A percentile compares a stretch with the other conserved stretches of the same genome.
phyloP scores from a whole-genome alignment of 768 basidiomycete species.

The Suillus occidentalis region DNA sequence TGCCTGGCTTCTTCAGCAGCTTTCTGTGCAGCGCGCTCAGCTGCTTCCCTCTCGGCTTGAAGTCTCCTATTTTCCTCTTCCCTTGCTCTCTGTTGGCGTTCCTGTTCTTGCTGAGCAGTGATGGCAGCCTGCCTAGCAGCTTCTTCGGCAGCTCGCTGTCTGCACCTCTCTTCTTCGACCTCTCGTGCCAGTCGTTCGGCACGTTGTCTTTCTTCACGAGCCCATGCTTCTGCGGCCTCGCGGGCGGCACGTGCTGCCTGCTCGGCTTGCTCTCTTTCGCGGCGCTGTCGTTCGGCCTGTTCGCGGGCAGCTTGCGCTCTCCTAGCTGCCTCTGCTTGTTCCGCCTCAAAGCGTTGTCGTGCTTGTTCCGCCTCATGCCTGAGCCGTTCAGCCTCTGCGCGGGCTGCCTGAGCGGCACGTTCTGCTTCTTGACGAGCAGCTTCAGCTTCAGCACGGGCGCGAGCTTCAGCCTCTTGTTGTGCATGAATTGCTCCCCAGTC shows the following conservation, averaged over 20 bases:
- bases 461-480: constrained; percentile 18
- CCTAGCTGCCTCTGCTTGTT: constrained; percentile 10
- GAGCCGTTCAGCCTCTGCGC: constrained; percentile 24
- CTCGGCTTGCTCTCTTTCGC: constrained; percentile 21
- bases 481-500: constrained; percentile 23
- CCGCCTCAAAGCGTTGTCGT: neutral
- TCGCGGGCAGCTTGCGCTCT: constrained; percentile 22
- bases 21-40: constrained; percentile 24
- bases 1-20: constrained; percentile 24
- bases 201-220: constrained; percentile 23
- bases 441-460: constrained; percentile 6
- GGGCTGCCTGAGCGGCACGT: constrained; percentile 24
- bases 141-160: constrained; percentile 21
- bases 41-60: constrained; percentile 17
- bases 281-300: constrained; percentile 25
- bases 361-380: neutral
- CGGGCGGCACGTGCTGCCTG: constrained; percentile 23
- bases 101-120: constrained; percentile 26
- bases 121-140: constrained; percentile 23
- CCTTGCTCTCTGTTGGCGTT: constrained; percentile 19
- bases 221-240: constrained; percentile 25
- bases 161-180: constrained; percentile 22
- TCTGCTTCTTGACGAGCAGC: constrained; percentile 20
- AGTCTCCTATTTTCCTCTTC: constrained; percentile 14
- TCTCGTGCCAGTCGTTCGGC: constrained; percentile 18